Evolutionary conservation across 345 rosid genomes (phyloP), one percentile per base, ranked within the genome.

Genomic region (Arabidopsis arenosa): DNA sequence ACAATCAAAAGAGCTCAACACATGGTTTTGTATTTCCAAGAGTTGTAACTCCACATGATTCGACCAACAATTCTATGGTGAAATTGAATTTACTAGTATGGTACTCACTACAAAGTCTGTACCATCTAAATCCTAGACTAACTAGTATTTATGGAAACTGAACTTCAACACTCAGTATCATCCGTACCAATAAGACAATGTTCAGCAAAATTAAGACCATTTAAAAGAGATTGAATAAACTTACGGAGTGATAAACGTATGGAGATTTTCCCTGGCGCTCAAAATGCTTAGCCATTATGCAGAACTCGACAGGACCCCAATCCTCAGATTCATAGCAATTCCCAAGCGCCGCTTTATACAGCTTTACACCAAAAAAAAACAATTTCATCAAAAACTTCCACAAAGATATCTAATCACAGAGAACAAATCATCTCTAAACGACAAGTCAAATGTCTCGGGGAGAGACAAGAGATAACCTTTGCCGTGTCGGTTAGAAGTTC

Each of bases 211-310:
- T 7, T 0, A 70, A 58, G 17, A 66, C 0, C 8, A 48, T 9
- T 2, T 13, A 23, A 53, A 36, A 45, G 68, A 41, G 28, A 44
- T 47, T 36, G 5, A 40, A 3, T 63, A 5, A 61, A 80, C 92
- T 85, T 80, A 91, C 98, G 0, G 97, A 82, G 75, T 93, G 97
- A 76, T 93, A 93, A 5, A 96, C 93, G 64, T 93, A 93, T 1
- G 98, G 97, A 0, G 93, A 85, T 73, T 93, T 91, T 35, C 89
- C 98, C 79, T 93, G 98, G 30, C 94, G 98, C 43, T 91, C 96
- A 30, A 93, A 93, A 80, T 93, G 98, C 76, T 91, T 93, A 72
- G 87, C 84, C 93, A 91, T 88, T 76, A 91, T 84, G 80, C 83
- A 80, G 83, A 71, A 93, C 67, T 93, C 97, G 3, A 91, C 82